Percentiles rank a stretch among this genome's conserved stretches.
phyloP scores from a whole-genome alignment of 306 rosid species.

The Cicer cuneatum region DNA sequence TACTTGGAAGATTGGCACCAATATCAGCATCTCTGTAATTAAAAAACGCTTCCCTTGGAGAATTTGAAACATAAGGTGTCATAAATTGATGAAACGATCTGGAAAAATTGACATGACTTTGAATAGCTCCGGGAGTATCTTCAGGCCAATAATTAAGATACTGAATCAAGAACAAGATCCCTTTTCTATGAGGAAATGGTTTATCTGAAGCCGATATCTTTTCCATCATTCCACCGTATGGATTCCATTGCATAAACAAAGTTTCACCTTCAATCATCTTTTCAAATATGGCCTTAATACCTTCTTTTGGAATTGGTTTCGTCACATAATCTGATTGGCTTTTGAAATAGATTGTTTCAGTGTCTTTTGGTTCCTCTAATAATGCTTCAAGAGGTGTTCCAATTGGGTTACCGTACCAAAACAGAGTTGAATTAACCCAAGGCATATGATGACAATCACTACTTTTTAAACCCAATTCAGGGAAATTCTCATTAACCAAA shows the following conservation, averaged over 20 bases:
- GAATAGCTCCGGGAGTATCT: background rate
- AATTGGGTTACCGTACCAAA: background rate
- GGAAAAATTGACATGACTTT: background rate
- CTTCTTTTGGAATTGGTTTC: slow-evolving; percentile 36
- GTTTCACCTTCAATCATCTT: slow-evolving; percentile 19
- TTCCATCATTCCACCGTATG: slow-evolving; percentile 50
- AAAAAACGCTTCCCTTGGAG: slow-evolving; percentile 41
- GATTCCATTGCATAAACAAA: slow-evolving; percentile 41
- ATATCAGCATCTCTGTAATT: slow-evolving; percentile 49
- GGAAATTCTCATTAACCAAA: slow-evolving; percentile 46
- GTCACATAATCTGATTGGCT: slow-evolving; percentile 46
- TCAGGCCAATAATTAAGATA: slow-evolving; percentile 7
- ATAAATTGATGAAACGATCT: slow-evolving; percentile 35
- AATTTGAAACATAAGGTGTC: slow-evolving; percentile 35
- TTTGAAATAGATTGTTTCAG: accelerated
- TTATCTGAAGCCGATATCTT: slow-evolving; percentile 26
- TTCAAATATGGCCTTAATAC: slow-evolving; percentile 18
- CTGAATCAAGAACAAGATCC: slow-evolving; percentile 46
- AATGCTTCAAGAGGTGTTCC: slow-evolving; percentile 36
- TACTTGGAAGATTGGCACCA: slow-evolving; percentile 47
- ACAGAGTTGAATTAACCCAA: slow-evolving; percentile 54
- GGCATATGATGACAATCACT: slow-evolving; percentile 50
- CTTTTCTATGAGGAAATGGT: slow-evolving; percentile 56
- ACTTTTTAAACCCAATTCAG: slow-evolving; percentile 52
- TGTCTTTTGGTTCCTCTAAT: background rate